Percentiles rank a stretch among this genome's conserved stretches.
These are phyloP conservation scores for Trametes cinnabarina DNA, from an alignment of 768 basidiomycete genomes.

Conservation along the genomic window DNA sequence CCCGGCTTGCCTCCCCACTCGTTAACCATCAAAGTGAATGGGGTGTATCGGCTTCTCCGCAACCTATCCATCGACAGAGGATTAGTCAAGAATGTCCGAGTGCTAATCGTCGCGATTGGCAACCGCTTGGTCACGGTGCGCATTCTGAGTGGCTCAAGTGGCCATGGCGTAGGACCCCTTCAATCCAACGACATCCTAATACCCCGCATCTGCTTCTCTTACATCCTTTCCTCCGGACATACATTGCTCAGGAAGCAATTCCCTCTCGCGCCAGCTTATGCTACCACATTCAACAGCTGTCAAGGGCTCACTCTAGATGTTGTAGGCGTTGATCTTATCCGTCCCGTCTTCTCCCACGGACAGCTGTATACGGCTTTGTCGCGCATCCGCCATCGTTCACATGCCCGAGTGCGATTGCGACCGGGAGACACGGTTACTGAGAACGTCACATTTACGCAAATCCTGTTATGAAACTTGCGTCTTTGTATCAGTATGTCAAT, in stretches of 20 bases:
- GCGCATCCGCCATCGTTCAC: constrained; percentile 26
- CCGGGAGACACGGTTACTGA: constrained; percentile 21
- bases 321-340: constrained; percentile 38
- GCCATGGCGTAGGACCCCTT: constrained; percentile 11
- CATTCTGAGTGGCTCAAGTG: constrained; percentile 18
- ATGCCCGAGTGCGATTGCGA: constrained; percentile 24
- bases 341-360: constrained; percentile 39
- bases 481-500: background rate
- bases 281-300: constrained; percentile 43
- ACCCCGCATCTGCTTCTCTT: constrained; percentile 27
- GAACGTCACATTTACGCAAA: background rate
- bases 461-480: background rate
- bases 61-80: constrained; percentile 38
- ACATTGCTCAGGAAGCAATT: constrained; percentile 36
- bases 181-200: constrained; percentile 28
- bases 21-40: constrained; percentile 32
- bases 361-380: constrained; percentile 33
- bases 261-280: constrained; percentile 39
- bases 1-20: constrained; percentile 26
- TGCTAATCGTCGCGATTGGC: constrained; percentile 32
- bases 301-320: constrained; percentile 39
- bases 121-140: constrained; percentile 23
- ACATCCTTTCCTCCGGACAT: constrained; percentile 26
- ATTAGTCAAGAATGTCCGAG: constrained; percentile 41
- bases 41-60: constrained; percentile 34